phyloP scores from a whole-genome alignment of 208 protist genomes.

The Balamuthia mandrillaris region DNA sequence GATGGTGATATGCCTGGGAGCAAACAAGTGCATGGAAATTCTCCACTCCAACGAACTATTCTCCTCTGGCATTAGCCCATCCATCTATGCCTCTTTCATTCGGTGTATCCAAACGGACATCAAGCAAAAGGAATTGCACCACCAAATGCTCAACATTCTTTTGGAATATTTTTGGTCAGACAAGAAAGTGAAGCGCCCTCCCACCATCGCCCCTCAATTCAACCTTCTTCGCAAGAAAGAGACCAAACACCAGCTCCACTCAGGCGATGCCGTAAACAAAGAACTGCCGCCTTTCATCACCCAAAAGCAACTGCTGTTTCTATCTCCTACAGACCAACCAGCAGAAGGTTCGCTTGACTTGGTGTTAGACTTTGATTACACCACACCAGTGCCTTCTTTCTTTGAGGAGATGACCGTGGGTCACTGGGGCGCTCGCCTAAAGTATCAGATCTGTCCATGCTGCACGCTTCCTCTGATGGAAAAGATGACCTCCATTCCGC shows the following conservation, averaged over 20 bases:
- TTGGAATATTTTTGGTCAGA: slow-evolving; percentile 5
- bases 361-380: not conserved
- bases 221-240: not conserved
- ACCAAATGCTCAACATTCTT: not conserved
- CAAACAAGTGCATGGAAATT: no score
- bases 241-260: not conserved
- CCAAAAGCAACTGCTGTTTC: not conserved
- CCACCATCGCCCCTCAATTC: slow-evolving; percentile 11
- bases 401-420: slow-evolving; percentile 30
- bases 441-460: not conserved
- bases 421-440: not conserved
- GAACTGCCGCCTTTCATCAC: not conserved
- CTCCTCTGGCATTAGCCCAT: no score
- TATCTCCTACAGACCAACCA: not conserved
- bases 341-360: not conserved
- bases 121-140: no score
- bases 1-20: no score
- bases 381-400: not conserved
- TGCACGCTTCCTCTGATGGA: not conserved
- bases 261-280: not conserved
- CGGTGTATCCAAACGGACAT: no score
- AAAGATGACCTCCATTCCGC: not conserved
- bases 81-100: no score
- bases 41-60: no score
- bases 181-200: slow-evolving; percentile 1